These are phyloP conservation scores for Blechomonas ayalai DNA, from an alignment of 208 protist species.

Conservation along the genomic window DNA sequence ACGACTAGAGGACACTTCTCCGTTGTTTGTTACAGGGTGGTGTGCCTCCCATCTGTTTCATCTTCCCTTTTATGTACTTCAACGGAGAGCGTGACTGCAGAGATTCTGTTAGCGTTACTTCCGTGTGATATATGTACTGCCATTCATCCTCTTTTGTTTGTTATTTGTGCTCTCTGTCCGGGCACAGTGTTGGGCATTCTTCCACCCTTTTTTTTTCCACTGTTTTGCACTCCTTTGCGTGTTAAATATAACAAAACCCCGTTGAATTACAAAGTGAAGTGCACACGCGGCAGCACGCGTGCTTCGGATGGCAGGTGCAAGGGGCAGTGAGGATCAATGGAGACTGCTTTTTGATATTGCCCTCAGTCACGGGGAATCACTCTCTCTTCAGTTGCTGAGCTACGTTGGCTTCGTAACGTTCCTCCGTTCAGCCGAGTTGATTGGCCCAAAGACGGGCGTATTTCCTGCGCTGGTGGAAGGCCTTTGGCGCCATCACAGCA, in stretches of 20 bases:
- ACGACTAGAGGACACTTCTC: too few species aligned
- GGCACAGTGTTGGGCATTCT: not conserved
- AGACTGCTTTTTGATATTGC: conserved; percentile 79
- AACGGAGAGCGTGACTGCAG: not conserved
- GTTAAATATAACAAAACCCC: not conserved
- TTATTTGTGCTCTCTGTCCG: not conserved
- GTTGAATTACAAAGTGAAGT: too few species aligned
- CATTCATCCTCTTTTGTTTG: too few species aligned
- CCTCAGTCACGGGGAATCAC: conserved; percentile 61
- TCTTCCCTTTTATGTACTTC: too few species aligned
- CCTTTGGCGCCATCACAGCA: conserved; percentile 42
- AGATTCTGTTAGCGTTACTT: not conserved
- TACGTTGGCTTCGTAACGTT: conserved; percentile 55
- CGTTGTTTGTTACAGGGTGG: too few species aligned
- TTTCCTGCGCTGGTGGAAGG: conserved; percentile 61
- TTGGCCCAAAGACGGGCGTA: conserved; percentile 56
- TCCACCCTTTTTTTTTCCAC: not conserved
- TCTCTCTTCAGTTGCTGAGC: conserved; percentile 24
- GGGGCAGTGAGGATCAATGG: conserved; percentile 43
- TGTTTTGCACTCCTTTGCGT: conserved; percentile 4
- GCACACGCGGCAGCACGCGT: too few species aligned
- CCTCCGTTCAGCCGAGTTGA: conserved; percentile 41
- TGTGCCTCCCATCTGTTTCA: too few species aligned
- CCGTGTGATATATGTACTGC: not conserved
- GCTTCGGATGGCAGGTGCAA: conserved; percentile 7